Evolutionary conservation across 1,284 basidiomycete species (phyloP).

Genomic region (Puccinia novopanici): DNA sequence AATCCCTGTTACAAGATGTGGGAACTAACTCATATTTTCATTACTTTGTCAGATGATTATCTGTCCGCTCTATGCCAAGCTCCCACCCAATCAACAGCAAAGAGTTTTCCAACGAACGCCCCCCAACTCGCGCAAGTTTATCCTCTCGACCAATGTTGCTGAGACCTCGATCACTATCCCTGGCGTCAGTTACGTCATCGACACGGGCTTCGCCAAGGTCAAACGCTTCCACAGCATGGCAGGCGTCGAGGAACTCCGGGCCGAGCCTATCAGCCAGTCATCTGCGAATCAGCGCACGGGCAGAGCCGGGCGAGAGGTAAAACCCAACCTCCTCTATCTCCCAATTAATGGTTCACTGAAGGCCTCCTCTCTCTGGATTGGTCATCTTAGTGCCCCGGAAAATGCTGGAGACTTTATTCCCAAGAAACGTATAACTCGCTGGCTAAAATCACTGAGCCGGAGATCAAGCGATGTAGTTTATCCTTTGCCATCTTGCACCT

Average conservation of each 20-base stretch:
- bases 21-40: slow-evolving; percentile 65
- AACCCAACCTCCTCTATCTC: slow-evolving; percentile 52
- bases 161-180: slow-evolving; percentile 98
- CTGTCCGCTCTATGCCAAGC: slow-evolving; percentile 80
- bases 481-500: slow-evolving; percentile 79
- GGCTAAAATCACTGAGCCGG: slow-evolving; percentile 72
- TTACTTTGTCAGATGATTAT: slow-evolving; percentile 66
- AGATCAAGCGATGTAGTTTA: slow-evolving; percentile 82
- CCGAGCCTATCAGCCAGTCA: slow-evolving; percentile 76
- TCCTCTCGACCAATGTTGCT: slow-evolving; percentile 93
- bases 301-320: slow-evolving; percentile 83
- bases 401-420: slow-evolving; percentile 85
- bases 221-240: slow-evolving; percentile 68
- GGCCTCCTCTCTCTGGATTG: slow-evolving; percentile 26
- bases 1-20: slow-evolving; percentile 53
- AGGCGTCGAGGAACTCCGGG: slow-evolving; percentile 66
- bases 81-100: slow-evolving; percentile 75
- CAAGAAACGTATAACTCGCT: slow-evolving; percentile 73
- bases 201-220: slow-evolving; percentile 93
- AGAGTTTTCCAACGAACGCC: slow-evolving; percentile 76
- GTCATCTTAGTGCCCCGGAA: slow-evolving; percentile 68
- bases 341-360: too few species aligned
- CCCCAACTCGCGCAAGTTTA: slow-evolving; percentile 76
- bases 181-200: slow-evolving; percentile 90
- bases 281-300: slow-evolving; percentile 86